These are phyloP conservation scores for Falciphora oryzae DNA, from an alignment of 2,329 filamentous ascomycete genomes.

Conservation along the genomic window DNA sequence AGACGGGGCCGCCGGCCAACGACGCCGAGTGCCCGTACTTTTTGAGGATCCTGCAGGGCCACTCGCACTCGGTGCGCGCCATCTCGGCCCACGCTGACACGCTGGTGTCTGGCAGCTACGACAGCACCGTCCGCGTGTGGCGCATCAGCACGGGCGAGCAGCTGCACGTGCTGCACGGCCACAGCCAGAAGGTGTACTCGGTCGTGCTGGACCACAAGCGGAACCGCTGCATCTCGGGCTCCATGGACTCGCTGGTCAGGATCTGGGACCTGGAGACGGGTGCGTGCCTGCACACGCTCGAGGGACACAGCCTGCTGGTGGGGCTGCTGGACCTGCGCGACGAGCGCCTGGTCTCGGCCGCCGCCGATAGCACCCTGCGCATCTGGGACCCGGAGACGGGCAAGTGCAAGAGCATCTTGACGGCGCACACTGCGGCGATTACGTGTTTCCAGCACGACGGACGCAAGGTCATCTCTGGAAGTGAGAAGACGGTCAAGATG, in stretches of 20 bases:
- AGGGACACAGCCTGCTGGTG: constrained; percentile 88
- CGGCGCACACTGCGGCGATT: constrained; percentile 92
- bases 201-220: constrained; percentile 89
- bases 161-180: constrained; percentile 76
- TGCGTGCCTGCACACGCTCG: constrained; percentile 77
- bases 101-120: constrained; percentile 95
- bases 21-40: constrained; percentile 90
- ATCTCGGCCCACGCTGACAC: constrained; percentile 94
- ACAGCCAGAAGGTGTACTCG: constrained; percentile 92
- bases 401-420: constrained; percentile 82
- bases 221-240: constrained; percentile 93
- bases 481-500: constrained; percentile 95
- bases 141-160: constrained; percentile 92
- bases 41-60: constrained; percentile 77
- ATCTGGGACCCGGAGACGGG: constrained; percentile 97
- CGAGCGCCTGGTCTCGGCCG: constrained; percentile 87
- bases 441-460: constrained; percentile 98
- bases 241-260: constrained; percentile 97
- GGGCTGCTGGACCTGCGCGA: constrained; percentile 85
- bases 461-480: constrained; percentile 93
- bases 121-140: constrained; percentile 93
- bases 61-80: constrained; percentile 89
- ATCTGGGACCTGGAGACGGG: constrained; percentile 94
- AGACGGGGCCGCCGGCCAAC: constrained; percentile 67
- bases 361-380: constrained; percentile 87